A percentile compares a stretch with the other conserved stretches of the same genome.
These are phyloP conservation scores for Ceratobasidium sp. DNA, from an alignment of 1,284 basidiomycete genomes.

Conservation along the genomic window DNA sequence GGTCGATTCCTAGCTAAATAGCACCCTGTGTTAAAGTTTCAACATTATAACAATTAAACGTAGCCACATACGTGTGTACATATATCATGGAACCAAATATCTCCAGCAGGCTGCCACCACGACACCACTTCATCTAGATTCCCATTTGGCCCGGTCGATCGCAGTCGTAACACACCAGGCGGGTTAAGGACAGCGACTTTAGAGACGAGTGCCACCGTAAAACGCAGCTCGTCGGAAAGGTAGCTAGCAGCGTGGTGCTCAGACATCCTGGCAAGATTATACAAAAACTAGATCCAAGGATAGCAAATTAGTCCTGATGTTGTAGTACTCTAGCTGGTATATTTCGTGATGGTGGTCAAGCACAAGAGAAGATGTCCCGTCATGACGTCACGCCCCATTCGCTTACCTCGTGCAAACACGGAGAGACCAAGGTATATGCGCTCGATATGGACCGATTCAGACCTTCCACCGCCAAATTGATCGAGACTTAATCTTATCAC, in stretches of 20 bases:
- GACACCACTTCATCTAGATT: neutral
- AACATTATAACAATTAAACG: neutral
- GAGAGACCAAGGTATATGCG: no score
- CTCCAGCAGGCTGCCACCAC: constrained; percentile 1
- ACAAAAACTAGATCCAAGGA: neutral
- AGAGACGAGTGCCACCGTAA: constrained; percentile 26
- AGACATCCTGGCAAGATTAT: neutral
- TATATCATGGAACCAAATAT: constrained; percentile 17
- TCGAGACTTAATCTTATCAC: no score
- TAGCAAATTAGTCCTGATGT: neutral
- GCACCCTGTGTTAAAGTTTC: neutral
- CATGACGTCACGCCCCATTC: no score
- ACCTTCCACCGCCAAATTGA: no score
- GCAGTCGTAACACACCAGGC: neutral
- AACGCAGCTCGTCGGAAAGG: constrained; percentile 26
- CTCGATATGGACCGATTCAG: no score
- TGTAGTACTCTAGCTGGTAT: no score
- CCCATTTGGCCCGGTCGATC: neutral
- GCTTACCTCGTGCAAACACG: no score
- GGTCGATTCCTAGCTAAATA: constrained; percentile 17
- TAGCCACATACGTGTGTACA: constrained; percentile 7
- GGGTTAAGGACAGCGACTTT: constrained; percentile 11
- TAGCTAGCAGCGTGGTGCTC: neutral
- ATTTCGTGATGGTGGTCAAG: neutral
- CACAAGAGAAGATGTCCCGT: neutral